Conservation (phyloP, 257 asterid genomes). For the Echium plantagineum region DNA sequence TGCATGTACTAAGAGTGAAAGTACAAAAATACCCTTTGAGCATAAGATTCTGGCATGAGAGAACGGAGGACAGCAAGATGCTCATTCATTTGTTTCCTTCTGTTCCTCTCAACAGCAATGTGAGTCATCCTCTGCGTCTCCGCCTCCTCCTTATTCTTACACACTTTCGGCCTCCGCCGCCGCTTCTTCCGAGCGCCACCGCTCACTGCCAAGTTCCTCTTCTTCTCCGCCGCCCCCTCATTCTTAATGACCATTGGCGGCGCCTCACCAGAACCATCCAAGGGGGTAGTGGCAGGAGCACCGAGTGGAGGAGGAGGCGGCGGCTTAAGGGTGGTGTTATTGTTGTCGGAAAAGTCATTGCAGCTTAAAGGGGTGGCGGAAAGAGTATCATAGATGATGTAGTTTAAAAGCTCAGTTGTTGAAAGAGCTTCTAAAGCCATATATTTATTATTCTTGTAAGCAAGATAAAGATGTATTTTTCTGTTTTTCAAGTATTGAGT, state of each 20-base stretch:
- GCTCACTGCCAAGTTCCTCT: slow-evolving; percentile 9
- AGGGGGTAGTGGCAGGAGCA: background rate
- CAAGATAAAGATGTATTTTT: no score
- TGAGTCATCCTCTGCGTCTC: slow-evolving; percentile 95
- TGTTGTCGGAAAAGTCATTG: slow-evolving; percentile 19
- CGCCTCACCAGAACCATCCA: slow-evolving; percentile 17
- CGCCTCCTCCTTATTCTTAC: slow-evolving; percentile 88
- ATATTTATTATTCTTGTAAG: background rate
- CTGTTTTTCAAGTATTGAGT: background rate
- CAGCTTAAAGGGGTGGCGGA: slow-evolving; percentile 27
- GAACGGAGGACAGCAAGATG: slow-evolving; percentile 84
- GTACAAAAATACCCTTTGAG: slow-evolving; percentile 47
- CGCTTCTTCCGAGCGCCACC: slow-evolving; percentile 56
- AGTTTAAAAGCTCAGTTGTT: slow-evolving; percentile 54
- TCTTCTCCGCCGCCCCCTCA: slow-evolving; percentile 6
- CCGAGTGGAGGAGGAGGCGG: background rate
- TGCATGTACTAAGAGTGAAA: background rate
- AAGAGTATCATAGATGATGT: slow-evolving; percentile 56
- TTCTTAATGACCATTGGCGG: background rate
- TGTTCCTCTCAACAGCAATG: slow-evolving; percentile 91
- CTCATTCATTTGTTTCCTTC: slow-evolving; percentile 88
- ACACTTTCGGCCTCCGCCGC: slow-evolving; percentile 53
- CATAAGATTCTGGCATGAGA: slow-evolving; percentile 96
- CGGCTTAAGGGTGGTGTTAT: slow-evolving; percentile 1
- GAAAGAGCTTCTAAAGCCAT: slow-evolving; percentile 89